These are phyloP conservation scores for Aspergillus bridgeri DNA, from an alignment of 495 filamentous ascomycete genomes.

Conservation along the genomic window DNA sequence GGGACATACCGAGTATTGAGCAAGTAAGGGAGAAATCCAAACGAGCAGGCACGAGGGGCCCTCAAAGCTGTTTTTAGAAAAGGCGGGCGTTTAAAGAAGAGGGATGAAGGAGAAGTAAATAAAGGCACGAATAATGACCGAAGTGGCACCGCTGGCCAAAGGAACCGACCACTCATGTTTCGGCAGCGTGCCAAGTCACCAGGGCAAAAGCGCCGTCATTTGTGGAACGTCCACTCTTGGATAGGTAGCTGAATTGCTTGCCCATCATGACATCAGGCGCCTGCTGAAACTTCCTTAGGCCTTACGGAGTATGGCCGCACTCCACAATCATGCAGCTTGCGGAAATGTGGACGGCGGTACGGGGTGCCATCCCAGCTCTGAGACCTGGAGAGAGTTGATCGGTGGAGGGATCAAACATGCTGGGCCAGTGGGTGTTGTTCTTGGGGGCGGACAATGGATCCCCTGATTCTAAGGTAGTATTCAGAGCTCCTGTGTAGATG, in stretches of 20 bases:
- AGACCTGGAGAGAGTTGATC: background rate
- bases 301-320: too few species aligned
- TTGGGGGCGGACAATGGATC: background rate
- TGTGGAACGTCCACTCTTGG: constrained; percentile 17
- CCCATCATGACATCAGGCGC: constrained; percentile 44
- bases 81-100: background rate
- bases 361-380: too few species aligned
- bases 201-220: constrained; percentile 9
- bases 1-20: too few species aligned
- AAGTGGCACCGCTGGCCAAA: constrained; percentile 13
- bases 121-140: constrained; percentile 24
- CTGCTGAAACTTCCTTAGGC: constrained; percentile 30
- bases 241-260: too few species aligned
- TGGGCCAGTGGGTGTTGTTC: too few species aligned
- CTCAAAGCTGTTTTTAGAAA: constrained; percentile 1
- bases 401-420: too few species aligned
- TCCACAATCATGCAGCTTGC: too few species aligned
- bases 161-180: constrained; percentile 15
- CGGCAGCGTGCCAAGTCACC: constrained; percentile 12
- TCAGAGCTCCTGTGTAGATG: background rate
- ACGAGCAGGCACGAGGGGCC: background rate
- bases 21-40: background rate
- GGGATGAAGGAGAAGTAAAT: constrained; percentile 14
- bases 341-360: too few species aligned
- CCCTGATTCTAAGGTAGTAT: too few species aligned